Conservation (phyloP, 345 rosid genomes). For the Boechera retrofracta region DNA sequence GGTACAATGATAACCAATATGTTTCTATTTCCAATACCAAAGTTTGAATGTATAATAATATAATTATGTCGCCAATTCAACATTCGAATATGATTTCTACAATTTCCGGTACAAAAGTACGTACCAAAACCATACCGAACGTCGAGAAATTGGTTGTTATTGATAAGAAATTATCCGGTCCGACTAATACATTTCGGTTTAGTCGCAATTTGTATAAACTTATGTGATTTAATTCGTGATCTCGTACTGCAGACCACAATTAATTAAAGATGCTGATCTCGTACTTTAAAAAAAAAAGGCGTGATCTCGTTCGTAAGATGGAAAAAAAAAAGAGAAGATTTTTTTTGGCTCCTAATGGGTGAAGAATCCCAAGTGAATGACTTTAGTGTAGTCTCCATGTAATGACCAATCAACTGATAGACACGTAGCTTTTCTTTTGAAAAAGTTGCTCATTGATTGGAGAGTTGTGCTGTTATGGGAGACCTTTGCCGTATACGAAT, state of each 20-base stretch:
- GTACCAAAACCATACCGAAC: neutral
- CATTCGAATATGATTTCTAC: neutral
- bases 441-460: neutral
- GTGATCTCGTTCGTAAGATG: neutral
- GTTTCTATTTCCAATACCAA: neutral
- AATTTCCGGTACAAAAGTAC: neutral
- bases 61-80: too few species aligned
- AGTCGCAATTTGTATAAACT: neutral
- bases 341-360: slow-evolving; percentile 13
- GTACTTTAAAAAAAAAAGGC: neutral
- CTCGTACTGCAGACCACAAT: slow-evolving; percentile 10
- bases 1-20: neutral
- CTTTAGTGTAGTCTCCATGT: slow-evolving; percentile 17
- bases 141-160: neutral
- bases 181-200: slow-evolving; percentile 1
- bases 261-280: neutral
- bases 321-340: neutral
- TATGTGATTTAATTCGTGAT: slow-evolving; percentile 10
- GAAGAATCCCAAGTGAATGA: slow-evolving; percentile 28
- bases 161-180: slow-evolving; percentile 9
- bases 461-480: slow-evolving; percentile 26
- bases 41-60: too few species aligned
- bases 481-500: slow-evolving; percentile 29
- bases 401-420: neutral
- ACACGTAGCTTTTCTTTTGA: neutral